Base-by-base conservation (phyloP, 2,329 filamentous ascomycete species). In the Dactylellina cionopaga region DNA sequence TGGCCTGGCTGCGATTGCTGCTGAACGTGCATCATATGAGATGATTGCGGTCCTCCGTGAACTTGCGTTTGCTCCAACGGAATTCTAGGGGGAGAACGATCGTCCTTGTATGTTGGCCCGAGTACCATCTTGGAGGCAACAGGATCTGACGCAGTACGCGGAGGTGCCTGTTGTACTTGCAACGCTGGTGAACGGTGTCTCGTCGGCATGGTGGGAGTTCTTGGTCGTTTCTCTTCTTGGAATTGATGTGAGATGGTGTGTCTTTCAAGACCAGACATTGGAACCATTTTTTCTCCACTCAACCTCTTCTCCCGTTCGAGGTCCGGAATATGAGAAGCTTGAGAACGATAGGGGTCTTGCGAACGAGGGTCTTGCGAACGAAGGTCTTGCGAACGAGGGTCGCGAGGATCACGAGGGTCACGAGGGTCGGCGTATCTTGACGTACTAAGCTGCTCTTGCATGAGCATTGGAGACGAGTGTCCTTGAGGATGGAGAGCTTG, bases 61-160 rank as follows among this genome's bases (percentile, higher is more conserved):
- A 25, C 47, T 13, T 70, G 68, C 13, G 27, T 24, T 41, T 68
- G 66, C 27, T 75, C 63, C 9, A 69, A 54, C 19, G 55, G 41
- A 25, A 68, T 66, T 31, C 69, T 64, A n/a, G 49, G 44, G 55
- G 59, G 74, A 10, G 66, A 58, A 17, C 62, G 62, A 25, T 71
- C 60, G 11, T 70, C 65, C 17, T 69, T 63, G 41, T 72, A 68
- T 5, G 58, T 51, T 13, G 52, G 51, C 5, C 51, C 51, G n/a
- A 62, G 19, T 17, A 71, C 25, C 43, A 63, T 59, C 41, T 74
- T 66, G n/a, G 66, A 52, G 19, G 55, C 39, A 5, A 43, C 24
- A n/a, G 58, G n/a, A 17, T 64, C 51, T 13, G 66, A 17, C 7
- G 41, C 17, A 9, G 49, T 19, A 7, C 56, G 56, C n/a, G 49